Evolutionary conservation across 1,139 yeast species (phyloP).

Genomic region (Oligophagozyma castellii): DNA sequence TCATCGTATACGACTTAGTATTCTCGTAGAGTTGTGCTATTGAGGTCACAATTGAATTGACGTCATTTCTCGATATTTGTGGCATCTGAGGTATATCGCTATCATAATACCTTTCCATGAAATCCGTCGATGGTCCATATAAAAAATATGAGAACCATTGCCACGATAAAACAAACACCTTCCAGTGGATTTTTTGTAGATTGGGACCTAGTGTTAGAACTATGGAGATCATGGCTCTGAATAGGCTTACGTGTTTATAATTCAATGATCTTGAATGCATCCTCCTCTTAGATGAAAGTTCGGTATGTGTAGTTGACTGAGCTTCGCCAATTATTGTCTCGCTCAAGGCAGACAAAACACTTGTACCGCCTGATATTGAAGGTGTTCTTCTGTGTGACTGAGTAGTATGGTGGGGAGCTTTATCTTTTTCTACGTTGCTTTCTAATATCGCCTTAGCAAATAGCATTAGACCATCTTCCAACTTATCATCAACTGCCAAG

Average conservation of each 20-base stretch:
- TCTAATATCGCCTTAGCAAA: slow-evolving; percentile 43
- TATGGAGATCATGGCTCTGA: slow-evolving; percentile 63
- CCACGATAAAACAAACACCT: slow-evolving; percentile 47
- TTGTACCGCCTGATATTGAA: slow-evolving; percentile 9
- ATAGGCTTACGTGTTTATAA: slow-evolving; percentile 49
- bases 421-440: slow-evolving; percentile 22
- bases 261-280: slow-evolving; percentile 20
- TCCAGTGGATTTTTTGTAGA: slow-evolving; percentile 51
- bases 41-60: slow-evolving; percentile 39
- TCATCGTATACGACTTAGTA: slow-evolving; percentile 37
- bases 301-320: slow-evolving; percentile 25
- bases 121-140: slow-evolving; percentile 44
- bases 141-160: slow-evolving; percentile 62
- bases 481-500: slow-evolving; percentile 38
- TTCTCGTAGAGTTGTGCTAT: slow-evolving; percentile 49
- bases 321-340: slow-evolving; percentile 50
- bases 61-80: slow-evolving; percentile 29
- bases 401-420: slow-evolving; percentile 1
- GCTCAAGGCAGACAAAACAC: slow-evolving; percentile 30
- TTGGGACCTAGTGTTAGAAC: slow-evolving; percentile 70
- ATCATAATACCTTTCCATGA: slow-evolving; percentile 18
- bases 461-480: slow-evolving; percentile 48
- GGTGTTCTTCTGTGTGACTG: slow-evolving; percentile 9
- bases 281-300: slow-evolving; percentile 1
- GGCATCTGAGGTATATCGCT: slow-evolving; percentile 29